Conservation (phyloP, 2,329 filamentous ascomycete genomes). For the Claviceps sp. region DNA sequence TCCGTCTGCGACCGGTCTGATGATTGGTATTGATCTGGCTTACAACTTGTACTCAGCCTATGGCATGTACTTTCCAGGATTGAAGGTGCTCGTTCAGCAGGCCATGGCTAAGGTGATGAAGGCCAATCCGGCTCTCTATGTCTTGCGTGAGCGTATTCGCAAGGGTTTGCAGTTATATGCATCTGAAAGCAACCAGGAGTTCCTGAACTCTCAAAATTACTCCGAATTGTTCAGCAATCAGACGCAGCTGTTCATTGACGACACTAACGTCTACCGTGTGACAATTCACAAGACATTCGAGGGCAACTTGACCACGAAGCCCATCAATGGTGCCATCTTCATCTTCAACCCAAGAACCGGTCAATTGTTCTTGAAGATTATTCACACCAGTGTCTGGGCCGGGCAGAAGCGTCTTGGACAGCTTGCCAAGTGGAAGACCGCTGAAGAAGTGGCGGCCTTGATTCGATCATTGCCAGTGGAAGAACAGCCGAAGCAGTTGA, state of each 20-base stretch:
- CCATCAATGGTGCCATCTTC: slow-evolving; percentile 98
- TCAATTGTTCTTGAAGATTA: slow-evolving; percentile 97
- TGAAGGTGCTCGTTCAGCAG: slow-evolving; percentile 91
- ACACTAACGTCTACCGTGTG: slow-evolving; percentile 98
- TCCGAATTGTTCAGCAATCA: slow-evolving; percentile 98
- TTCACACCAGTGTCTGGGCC: slow-evolving; percentile 98
- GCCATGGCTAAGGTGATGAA: slow-evolving; percentile 99
- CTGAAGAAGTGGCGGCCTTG: slow-evolving; percentile 95
- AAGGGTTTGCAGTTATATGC: slow-evolving; percentile 97
- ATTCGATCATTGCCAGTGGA: slow-evolving; percentile 93
- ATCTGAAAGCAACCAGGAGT: slow-evolving; percentile 97
- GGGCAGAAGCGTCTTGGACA: slow-evolving; percentile 98
- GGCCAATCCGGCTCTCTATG: slow-evolving; percentile 91
- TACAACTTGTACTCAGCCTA: slow-evolving; percentile 98
- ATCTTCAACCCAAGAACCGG: slow-evolving; percentile 99
- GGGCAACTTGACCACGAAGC: slow-evolving; percentile 96
- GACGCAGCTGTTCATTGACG: slow-evolving; percentile 96
- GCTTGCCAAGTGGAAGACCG: slow-evolving; percentile 98
- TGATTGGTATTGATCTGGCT: slow-evolving; percentile 94
- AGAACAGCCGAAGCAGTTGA: slow-evolving; percentile 97
- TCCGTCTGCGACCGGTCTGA: slow-evolving; percentile 87
- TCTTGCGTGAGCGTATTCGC: slow-evolving; percentile 90
- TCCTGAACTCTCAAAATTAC: slow-evolving; percentile 98
- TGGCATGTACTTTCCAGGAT: slow-evolving; percentile 94
- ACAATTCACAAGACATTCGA: slow-evolving; percentile 99